Base-by-base conservation (phyloP, 768 basidiomycete genomes). In the Russula compacta region DNA sequence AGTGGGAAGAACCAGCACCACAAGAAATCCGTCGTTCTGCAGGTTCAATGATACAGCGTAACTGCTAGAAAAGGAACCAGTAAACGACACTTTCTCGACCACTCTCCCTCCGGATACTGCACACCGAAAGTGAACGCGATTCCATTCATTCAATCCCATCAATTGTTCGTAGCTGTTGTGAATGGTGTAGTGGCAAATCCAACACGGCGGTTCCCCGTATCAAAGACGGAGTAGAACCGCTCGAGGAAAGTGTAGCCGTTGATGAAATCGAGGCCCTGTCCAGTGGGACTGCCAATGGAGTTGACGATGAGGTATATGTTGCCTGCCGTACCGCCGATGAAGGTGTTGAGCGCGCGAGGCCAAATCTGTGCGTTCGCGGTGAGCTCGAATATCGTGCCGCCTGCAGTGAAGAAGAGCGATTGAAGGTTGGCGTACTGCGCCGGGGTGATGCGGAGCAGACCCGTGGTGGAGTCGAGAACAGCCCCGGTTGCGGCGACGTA, bases 151-250 rank as follows among this genome's bases (percentile, higher is more conserved):
- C 24, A 29, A 29, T 29, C 24, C 33, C 14, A 36, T 49, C n/a
- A 63, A 58, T 79, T 76, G 17, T 70, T 71, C 17, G 68, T 79
- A 4, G 82, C 76, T 15, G 66, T 61, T 0, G 85, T 85, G 70
- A 74, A 80, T 59, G 69, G 69, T 40, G 66, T 84, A 33, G 75
- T 80, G 6, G 84, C 83, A 59, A 85, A 74, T 19, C 84, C 83
- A 59, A 85, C 76, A 17, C 74, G 80, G 52, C 69, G 71, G 73
- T 83, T 81, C 47, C 76, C 70, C 48, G 84, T 83, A 68, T 87
- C 85, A 67, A 73, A 86, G 40, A 85, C 84, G 35, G 80, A 75
- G 73, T 86, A 86, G 78, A 82, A 86, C 15, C 85, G 81, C 71
- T 81, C 77, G 32, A 84, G 73, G 76, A 81, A 84, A 5, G 71